A percentile compares a stretch with the other conserved stretches of the same genome.
Conservation (phyloP, 2,329 filamentous ascomycete species). For the Cercospora sp. region DNA sequence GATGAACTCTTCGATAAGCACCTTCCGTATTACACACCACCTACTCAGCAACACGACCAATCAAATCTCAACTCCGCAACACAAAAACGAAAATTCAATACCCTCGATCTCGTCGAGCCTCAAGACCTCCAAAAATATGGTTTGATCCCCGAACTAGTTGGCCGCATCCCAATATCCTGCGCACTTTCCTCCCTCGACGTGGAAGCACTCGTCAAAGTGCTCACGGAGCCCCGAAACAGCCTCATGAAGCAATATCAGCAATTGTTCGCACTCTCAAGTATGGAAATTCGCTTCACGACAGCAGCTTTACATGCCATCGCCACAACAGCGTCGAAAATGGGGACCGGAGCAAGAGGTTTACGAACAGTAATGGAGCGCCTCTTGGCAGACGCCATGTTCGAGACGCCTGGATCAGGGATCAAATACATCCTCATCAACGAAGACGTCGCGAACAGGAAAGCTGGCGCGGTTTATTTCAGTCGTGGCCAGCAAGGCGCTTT, state of each 20-base stretch:
- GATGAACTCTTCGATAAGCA: constrained; percentile 52
- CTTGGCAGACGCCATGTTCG: constrained; percentile 50
- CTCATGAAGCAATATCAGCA: constrained; percentile 85
- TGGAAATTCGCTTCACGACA: constrained; percentile 79
- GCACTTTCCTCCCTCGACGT: constrained; percentile 75
- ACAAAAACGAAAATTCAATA: constrained; percentile 66
- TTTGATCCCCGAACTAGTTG: constrained; percentile 92
- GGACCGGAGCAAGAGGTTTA: constrained; percentile 64
- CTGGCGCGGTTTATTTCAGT: constrained; percentile 46
- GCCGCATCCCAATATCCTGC: constrained; percentile 87
- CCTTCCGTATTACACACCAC: constrained; percentile 53
- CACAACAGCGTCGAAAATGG: constrained; percentile 64
- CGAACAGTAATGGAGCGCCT: constrained; percentile 52
- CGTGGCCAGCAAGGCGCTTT: constrained; percentile 45
- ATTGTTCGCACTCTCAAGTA: constrained; percentile 76
- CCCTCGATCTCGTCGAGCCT: constrained; percentile 69
- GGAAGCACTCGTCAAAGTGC: constrained; percentile 72
- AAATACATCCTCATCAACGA: constrained; percentile 51
- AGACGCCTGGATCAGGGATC: constrained; percentile 48
- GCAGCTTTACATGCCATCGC: constrained; percentile 80
- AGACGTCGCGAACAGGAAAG: constrained; percentile 47
- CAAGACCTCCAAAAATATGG: constrained; percentile 68
- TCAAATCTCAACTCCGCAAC: constrained; percentile 34
- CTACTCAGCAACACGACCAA: constrained; percentile 29
- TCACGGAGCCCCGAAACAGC: constrained; percentile 89